Conservation (phyloP, 1,139 yeast genomes). For the Zygoascus sp. region DNA sequence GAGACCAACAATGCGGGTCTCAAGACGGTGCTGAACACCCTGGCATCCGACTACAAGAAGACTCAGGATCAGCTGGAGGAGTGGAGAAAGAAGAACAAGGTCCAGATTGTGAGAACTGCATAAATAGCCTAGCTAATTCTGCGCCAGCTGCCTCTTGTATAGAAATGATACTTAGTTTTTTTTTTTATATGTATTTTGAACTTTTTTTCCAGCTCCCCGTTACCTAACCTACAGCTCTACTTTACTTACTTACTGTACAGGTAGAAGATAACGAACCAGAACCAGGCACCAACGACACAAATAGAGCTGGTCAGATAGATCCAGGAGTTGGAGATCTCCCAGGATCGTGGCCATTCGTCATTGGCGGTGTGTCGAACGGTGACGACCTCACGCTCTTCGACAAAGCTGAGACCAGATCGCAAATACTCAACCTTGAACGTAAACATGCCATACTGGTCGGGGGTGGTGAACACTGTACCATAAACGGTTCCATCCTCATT, state of each 20-base stretch:
- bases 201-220: too few relatives aligned
- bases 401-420: slow-evolving; percentile 70
- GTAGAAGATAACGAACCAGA: slow-evolving; percentile 65
- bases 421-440: slow-evolving; percentile 77
- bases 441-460: slow-evolving; percentile 97
- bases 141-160: too few relatives aligned
- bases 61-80: slow-evolving; percentile 36
- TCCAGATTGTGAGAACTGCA: slow-evolving; percentile 36
- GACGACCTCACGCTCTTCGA: slow-evolving; percentile 63
- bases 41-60: slow-evolving; percentile 35
- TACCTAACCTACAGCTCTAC: neutral
- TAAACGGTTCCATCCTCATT: slow-evolving; percentile 40
- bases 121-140: too few relatives aligned
- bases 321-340: slow-evolving; percentile 93
- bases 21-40: slow-evolving; percentile 33
- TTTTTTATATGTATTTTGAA: neutral
- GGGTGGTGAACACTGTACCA: slow-evolving; percentile 59
- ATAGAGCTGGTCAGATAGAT: slow-evolving; percentile 72
- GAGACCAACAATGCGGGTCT: slow-evolving; percentile 51
- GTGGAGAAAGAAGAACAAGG: slow-evolving; percentile 42
- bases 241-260: slow-evolving; percentile 36
- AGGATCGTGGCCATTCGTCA: slow-evolving; percentile 89
- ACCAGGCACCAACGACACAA: slow-evolving; percentile 71
- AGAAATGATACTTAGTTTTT: neutral
- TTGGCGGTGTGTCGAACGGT: slow-evolving; percentile 93